Base-by-base conservation (phyloP, 257 asterid genomes). In the Jaltomata sinuosa region DNA sequence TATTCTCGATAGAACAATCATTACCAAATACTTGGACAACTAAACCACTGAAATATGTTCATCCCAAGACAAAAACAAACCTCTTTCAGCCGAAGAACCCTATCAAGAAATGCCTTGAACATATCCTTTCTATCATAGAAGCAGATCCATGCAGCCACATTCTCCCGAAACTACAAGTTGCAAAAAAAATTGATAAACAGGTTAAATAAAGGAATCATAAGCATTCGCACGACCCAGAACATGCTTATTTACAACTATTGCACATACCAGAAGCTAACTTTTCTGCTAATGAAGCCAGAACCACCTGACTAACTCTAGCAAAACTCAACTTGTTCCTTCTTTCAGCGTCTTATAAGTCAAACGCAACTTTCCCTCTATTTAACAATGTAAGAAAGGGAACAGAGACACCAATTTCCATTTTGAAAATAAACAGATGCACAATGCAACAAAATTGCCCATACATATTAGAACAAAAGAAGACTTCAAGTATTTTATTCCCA, bases 81-180 rank as follows among this genome's bases (percentile, higher is more conserved):
- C 99, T 96, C 98, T 84, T 93, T 96, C 69, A 94, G 88, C 87
- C 92, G 85, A 87, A 96, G 94, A 83, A 96, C 97, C 90, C 96
- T 93, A 86, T 94, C 98, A 77, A 94, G 94, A 87, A 96, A 96
- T 88, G 95, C 91, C 91, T 88, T 90, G 89, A 96, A 94, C 93
- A 87, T 87, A 83, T 93, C 98, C 87, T 91, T 93, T 81, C 88
- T 88, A 80, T 94, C 89, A 86, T 94, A 90, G 88, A 96, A 96
- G 91, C 98, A 96, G 83, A 89, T 88, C 99, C 99, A 96, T 61
- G 98, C 98, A 84, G 98, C 97, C 87, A 96, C 98, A 83, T 94
- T 96, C 91, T 96, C 99, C 86, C 99, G 95, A 87, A 96, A 96
- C 99, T 96, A 97, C 94, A 90, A 88, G 83, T 69, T 85, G 55